Evolutionary conservation across 2,329 filamentous ascomycete species (phyloP), one percentile per base, ranked within the genome.

Genomic region (Stagonosporopsis cucurbitacearum): DNA sequence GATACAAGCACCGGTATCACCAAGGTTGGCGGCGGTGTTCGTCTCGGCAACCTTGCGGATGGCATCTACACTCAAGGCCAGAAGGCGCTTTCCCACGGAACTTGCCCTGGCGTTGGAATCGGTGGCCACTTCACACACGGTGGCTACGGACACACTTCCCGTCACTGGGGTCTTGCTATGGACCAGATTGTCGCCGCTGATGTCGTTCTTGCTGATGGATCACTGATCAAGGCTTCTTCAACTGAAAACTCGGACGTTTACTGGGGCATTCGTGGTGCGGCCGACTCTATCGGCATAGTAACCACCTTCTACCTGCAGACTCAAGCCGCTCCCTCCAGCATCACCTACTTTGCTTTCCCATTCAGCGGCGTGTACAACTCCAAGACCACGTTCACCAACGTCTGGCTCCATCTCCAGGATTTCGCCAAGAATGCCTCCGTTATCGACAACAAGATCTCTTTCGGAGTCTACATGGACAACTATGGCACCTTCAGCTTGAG

Each of bases 61-160:
- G 69, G 63, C 26, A 66, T 77, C 39, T 74, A 58, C 48, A 70
- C 68, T 12, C 68, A 75, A 50, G 72, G 70, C 41, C 66, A 71
- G 48, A 68, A 68, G 48, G 81, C 78, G 2, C 70, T 84, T 4
- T 73, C 79, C 23, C 81, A 84, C 44, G 82, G 82, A n/a, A 82
- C 81, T 1, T 84, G 82, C 58, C 81, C 82, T 3, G 81, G 72
- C 32, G 73, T 75, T 35, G 73, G 73, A n/a, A 68, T 74, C 20
- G 73, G 73, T 49, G 73, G 73, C 0, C 73, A 75, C 54, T 70
- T 66, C 53, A 74, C 71, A 0, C 73, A 75, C 48, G 73, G 73
- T 26, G 71, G 72, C 7, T 75, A 74, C 48, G 67, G 73, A 17
- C 70, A 72, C 35, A 69, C 68, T n/a, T 72, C 67, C 7, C 71